Evolutionary conservation across 257 asterid species (phyloP), one percentile per base, ranked within the genome.

Genomic region (Nicotiana obtusifolia): DNA sequence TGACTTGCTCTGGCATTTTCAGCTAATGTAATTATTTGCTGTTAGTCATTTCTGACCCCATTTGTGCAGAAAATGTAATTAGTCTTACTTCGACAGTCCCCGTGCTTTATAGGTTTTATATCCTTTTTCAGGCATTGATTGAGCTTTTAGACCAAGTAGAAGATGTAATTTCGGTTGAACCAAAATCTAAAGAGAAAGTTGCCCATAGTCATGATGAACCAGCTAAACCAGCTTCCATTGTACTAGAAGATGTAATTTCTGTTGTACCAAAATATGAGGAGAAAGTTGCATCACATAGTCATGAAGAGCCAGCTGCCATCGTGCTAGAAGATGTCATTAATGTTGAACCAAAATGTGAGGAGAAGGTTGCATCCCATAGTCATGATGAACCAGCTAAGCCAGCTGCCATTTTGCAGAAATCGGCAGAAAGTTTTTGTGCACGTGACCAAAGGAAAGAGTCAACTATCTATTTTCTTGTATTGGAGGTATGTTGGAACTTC

Each of bases 81-180:
- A 14, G 78, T 73, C 60, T 24, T 73, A 22, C 37, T 73, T 73
- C 37, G 37, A 47, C 13, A 73, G 61, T 73, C 78, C 61, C 78
- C 24, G 37, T 22, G 78, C 16, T 47, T 73, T 22, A 73, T 47
- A 73, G 78, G 61, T 66, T 24, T 30, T 20, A 64, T 81, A 52
- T 67, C 67, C 64, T 60, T 9, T 31, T 19, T 84, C 78, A 95
- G 98, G 97, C 97, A 80, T 85, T 95, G 84, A 92, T 95, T 65
- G 99, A 95, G 84, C 95, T 94, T 76, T 84, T 95, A 88, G 99
- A 95, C 90, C 90, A 95, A 92, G 99, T 95, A 53, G 97, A 91
- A 88, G 97, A 91, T 86, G 97, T 90, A 57, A 92, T 94, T 76
- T 91, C 94, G 16, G 98, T 86, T 81, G 93, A 94, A 82, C 87